These are phyloP conservation scores for Neopestalotiopsis rosae DNA, from an alignment of 2,329 filamentous ascomycete species.

Conservation along the genomic window DNA sequence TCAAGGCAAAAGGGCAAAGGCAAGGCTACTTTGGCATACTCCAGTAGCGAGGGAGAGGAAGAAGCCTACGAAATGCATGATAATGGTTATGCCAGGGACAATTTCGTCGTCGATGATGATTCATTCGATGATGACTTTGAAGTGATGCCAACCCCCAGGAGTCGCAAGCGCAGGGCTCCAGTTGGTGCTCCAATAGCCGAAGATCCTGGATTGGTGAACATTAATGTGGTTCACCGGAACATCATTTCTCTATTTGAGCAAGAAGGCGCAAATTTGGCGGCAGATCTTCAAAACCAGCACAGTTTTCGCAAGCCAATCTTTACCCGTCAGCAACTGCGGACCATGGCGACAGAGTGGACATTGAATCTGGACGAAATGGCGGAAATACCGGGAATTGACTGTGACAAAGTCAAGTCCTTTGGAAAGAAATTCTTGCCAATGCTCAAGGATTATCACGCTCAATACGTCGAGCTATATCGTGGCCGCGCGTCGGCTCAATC, in stretches of 20 bases:
- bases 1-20: slow-evolving; percentile 41
- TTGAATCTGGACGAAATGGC: slow-evolving; percentile 65
- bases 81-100: slow-evolving; percentile 51
- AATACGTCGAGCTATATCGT: slow-evolving; percentile 59
- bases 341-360: slow-evolving; percentile 77
- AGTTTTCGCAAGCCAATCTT: slow-evolving; percentile 66
- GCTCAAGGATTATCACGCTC: slow-evolving; percentile 52
- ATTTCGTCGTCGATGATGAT: slow-evolving; percentile 44
- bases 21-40: slow-evolving; percentile 34
- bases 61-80: slow-evolving; percentile 38
- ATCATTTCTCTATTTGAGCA: slow-evolving; percentile 70
- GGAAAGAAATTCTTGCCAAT: slow-evolving; percentile 67
- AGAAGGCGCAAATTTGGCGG: slow-evolving; percentile 65
- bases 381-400: slow-evolving; percentile 66
- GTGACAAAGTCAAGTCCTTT: slow-evolving; percentile 65
- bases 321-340: slow-evolving; percentile 70
- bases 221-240: slow-evolving; percentile 66
- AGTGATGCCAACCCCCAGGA: slow-evolving; percentile 41
- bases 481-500: slow-evolving; percentile 20
- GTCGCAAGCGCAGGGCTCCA: slow-evolving; percentile 43
- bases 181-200: slow-evolving; percentile 64
- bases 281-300: slow-evolving; percentile 64
- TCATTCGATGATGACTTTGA: slow-evolving; percentile 52
- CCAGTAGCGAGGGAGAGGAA: slow-evolving; percentile 44
- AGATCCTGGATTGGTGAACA: slow-evolving; percentile 54